phyloP scores from a whole-genome alignment of 768 basidiomycete species.

The Infundibulicybe gibba region DNA sequence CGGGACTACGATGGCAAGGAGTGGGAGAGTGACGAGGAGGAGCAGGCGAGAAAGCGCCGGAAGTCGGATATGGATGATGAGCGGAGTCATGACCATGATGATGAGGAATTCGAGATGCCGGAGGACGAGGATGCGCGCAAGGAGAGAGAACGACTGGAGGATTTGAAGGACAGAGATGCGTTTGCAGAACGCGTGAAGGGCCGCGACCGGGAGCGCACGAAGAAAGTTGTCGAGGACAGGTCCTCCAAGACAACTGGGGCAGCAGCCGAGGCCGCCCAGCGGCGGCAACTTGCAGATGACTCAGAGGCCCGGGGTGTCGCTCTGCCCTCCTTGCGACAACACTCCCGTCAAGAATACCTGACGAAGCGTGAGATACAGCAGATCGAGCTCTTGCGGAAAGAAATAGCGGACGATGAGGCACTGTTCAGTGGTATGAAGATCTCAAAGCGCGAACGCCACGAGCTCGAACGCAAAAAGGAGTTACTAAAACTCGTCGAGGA shows the following conservation, averaged over 20 bases:
- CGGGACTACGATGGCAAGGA: constrained; percentile 77
- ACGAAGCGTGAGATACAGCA: constrained; percentile 96
- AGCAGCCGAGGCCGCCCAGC: constrained; percentile 78
- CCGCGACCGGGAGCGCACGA: constrained; percentile 81
- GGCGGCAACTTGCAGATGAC: constrained; percentile 83
- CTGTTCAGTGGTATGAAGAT: constrained; percentile 90
- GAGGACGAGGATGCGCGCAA: constrained; percentile 72
- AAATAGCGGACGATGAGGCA: constrained; percentile 92
- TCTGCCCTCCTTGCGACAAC: constrained; percentile 74
- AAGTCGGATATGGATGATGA: constrained; percentile 42
- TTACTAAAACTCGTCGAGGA: constrained; percentile 90
- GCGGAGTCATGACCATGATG: constrained; percentile 13
- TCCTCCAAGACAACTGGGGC: constrained; percentile 74
- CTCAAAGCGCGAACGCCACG: constrained; percentile 75
- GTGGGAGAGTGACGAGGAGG: constrained; percentile 93
- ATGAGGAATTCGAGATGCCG: constrained; percentile 40
- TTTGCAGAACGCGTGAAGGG: constrained; percentile 86
- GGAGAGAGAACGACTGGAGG: constrained; percentile 75
- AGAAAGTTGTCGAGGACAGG: constrained; percentile 89
- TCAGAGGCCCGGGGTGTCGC: constrained; percentile 48
- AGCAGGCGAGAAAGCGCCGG: constrained; percentile 63
- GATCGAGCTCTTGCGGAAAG: constrained; percentile 87
- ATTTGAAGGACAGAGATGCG: constrained; percentile 85
- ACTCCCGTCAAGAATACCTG: constrained; percentile 93
- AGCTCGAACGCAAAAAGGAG: constrained; percentile 91